Evolutionary conservation across 495 filamentous ascomycete genomes (phyloP).

Genomic region (Beverwykella pulmonaria): DNA sequence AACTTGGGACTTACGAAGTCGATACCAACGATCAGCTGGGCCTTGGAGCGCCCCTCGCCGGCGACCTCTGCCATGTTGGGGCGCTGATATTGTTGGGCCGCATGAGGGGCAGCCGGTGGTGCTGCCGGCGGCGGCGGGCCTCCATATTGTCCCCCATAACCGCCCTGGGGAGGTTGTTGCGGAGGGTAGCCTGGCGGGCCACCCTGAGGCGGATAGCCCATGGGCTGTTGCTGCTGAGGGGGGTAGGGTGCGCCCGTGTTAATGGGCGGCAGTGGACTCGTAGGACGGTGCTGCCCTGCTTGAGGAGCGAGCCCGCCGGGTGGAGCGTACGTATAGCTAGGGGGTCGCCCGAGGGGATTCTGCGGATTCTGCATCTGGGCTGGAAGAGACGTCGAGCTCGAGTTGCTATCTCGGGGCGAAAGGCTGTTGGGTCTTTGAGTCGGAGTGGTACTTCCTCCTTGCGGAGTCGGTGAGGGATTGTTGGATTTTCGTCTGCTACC

Average conservation of each 20-base stretch:
- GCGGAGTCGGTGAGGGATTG: constrained; percentile 40
- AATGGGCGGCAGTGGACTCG: constrained; percentile 42
- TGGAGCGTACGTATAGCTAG: constrained; percentile 49
- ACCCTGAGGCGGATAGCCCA: constrained; percentile 36
- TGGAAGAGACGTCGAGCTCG: constrained; percentile 35
- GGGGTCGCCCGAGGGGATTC: constrained; percentile 46
- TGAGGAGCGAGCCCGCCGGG: constrained; percentile 34
- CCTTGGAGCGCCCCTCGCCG: constrained; percentile 77
- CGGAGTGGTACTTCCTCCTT: constrained; percentile 19
- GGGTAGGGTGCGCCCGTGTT: constrained; percentile 42
- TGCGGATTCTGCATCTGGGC: constrained; percentile 39
- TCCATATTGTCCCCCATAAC: constrained; percentile 32
- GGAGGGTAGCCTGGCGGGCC: constrained; percentile 44
- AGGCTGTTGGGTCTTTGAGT: constrained; percentile 35
- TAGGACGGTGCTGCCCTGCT: constrained; percentile 40
- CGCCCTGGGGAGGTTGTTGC: constrained; percentile 38
- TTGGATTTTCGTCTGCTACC: constrained; percentile 45
- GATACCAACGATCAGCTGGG: constrained; percentile 78
- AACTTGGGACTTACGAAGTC: constrained; percentile 67
- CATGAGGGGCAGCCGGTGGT: constrained; percentile 26
- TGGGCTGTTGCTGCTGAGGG: constrained; percentile 36
- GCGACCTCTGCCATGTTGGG: constrained; percentile 77
- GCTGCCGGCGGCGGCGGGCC: constrained; percentile 32
- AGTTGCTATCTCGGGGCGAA: constrained; percentile 39
- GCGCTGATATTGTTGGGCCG: constrained; percentile 23